Conservation (phyloP, 2,329 filamentous ascomycete species). For the Aspergillus sp. region DNA sequence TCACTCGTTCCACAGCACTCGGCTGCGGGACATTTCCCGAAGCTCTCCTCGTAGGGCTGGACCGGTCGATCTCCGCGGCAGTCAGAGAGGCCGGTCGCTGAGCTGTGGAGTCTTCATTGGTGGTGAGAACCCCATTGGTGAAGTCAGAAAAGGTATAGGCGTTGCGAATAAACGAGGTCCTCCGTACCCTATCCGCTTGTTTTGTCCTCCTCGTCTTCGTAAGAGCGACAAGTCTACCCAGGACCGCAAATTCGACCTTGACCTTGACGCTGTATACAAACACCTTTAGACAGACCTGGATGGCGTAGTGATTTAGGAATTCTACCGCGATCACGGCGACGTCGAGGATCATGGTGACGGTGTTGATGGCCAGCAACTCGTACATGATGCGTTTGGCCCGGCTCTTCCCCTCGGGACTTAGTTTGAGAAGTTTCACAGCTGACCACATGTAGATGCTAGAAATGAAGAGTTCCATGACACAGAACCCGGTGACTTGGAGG, state of each 20-base stretch:
- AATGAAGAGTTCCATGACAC: slow-evolving; percentile 54
- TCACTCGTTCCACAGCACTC: too few species aligned
- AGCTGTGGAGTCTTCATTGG: neutral
- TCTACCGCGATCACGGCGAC: slow-evolving; percentile 42
- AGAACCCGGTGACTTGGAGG: slow-evolving; percentile 56
- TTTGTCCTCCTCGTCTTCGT: slow-evolving; percentile 5
- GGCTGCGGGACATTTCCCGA: too few species aligned
- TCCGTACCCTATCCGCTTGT: neutral
- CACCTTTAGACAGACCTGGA: slow-evolving; percentile 47
- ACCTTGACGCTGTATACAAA: slow-evolving; percentile 49
- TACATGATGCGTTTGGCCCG: slow-evolving; percentile 33
- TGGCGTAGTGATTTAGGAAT: slow-evolving; percentile 42
- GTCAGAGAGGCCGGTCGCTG: neutral
- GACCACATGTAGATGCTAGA: slow-evolving; percentile 54
- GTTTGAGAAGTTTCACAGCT: slow-evolving; percentile 49
- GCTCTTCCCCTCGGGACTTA: slow-evolving; percentile 40
- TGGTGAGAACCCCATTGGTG: neutral
- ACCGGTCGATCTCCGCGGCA: neutral
- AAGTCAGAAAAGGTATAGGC: neutral
- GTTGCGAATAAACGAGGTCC: neutral
- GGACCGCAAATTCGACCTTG: slow-evolving; percentile 49
- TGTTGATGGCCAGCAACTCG: slow-evolving; percentile 49
- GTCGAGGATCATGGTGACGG: slow-evolving; percentile 48
- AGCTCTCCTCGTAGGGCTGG: too few species aligned
- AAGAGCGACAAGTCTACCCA: slow-evolving; percentile 39